These are phyloP conservation scores for Lepidium didymum DNA, from an alignment of 345 rosid species.

Conservation along the genomic window DNA sequence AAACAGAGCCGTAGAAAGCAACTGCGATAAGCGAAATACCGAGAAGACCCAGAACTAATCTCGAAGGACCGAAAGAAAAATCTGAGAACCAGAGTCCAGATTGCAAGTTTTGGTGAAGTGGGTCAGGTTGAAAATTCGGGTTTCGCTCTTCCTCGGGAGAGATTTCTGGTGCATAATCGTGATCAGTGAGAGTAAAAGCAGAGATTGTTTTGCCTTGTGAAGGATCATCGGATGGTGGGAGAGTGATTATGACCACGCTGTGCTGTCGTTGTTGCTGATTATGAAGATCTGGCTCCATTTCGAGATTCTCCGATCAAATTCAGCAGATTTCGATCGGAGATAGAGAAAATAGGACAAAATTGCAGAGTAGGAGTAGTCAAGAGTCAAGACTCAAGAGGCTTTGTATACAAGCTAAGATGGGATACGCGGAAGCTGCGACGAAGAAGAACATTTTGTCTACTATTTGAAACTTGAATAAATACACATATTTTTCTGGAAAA, in stretches of 20 bases:
- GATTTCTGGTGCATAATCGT: slow-evolving; percentile 21
- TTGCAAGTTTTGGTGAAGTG: slow-evolving; percentile 33
- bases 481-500: background rate
- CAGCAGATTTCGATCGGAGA: slow-evolving; percentile 1
- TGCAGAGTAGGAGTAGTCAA: background rate
- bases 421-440: slow-evolving; percentile 1
- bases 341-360: background rate
- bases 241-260: slow-evolving; percentile 71
- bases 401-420: background rate
- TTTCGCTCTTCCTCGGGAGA: slow-evolving; percentile 7
- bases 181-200: slow-evolving; percentile 58
- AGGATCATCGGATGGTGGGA: slow-evolving; percentile 80
- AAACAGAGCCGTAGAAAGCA: slow-evolving; percentile 36
- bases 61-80: slow-evolving; percentile 27
- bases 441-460: background rate
- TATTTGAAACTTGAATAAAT: background rate
- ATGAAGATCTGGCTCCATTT: slow-evolving; percentile 44
- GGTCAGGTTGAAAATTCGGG: slow-evolving; percentile 26
- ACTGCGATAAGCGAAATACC: slow-evolving; percentile 52
- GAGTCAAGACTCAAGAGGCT: slow-evolving; percentile 16
- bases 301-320: slow-evolving; percentile 7
- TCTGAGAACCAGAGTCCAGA: slow-evolving; percentile 28
- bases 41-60: slow-evolving; percentile 41
- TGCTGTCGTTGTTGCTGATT: slow-evolving; percentile 20
- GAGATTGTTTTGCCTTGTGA: slow-evolving; percentile 86